Conservation (phyloP, 2,329 filamentous ascomycete genomes). For the Neonectria neomacrospora region DNA sequence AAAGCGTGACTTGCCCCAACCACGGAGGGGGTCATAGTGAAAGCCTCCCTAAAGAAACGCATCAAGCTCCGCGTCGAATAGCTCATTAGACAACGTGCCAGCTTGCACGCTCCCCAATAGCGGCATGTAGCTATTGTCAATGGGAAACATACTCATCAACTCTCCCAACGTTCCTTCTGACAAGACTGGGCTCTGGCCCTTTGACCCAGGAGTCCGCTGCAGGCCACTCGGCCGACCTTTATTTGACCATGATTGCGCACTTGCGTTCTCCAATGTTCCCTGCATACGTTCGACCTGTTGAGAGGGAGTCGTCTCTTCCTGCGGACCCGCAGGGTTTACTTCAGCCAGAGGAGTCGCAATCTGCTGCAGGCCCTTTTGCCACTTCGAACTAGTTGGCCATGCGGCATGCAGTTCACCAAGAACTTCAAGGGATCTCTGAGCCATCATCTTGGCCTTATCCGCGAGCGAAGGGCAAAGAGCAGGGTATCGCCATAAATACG, state of each 20-base stretch:
- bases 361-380: conserved; percentile 35
- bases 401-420: conserved; percentile 41
- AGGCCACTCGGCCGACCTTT: no score
- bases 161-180: conserved; percentile 24
- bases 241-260: neutral
- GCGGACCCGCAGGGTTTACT: conserved; percentile 11
- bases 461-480: conserved; percentile 43
- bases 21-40: conserved; percentile 26
- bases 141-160: conserved; percentile 15
- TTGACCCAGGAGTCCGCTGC: neutral
- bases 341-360: conserved; percentile 33
- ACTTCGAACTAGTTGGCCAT: conserved; percentile 41
- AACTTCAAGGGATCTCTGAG: conserved; percentile 39
- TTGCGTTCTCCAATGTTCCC: no score
- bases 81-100: conserved; percentile 10
- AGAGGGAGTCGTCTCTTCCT: neutral
- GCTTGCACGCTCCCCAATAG: conserved; percentile 7
- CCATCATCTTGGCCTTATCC: conserved; percentile 41
- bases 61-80: conserved; percentile 29
- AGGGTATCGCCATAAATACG: conserved; percentile 47
- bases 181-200: neutral
- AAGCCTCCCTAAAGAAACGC: conserved; percentile 33
- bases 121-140: conserved; percentile 8
- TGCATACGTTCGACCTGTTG: neutral
- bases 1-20: conserved; percentile 18